Evolutionary conservation across 768 basidiomycete genomes (phyloP).

Genomic region (Tricholoma matsutake): DNA sequence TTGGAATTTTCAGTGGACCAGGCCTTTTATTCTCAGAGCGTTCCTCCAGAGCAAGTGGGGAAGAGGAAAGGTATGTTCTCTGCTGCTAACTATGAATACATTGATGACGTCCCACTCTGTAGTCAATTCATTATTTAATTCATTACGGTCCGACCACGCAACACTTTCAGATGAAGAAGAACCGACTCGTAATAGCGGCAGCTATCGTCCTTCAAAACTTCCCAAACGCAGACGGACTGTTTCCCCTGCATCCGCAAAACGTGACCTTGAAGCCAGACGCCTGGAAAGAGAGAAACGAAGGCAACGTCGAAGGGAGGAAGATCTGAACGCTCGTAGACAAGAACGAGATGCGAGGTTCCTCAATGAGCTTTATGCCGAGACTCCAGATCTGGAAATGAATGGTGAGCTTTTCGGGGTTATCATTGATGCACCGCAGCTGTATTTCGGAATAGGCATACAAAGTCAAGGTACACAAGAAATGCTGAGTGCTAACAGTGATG

Average conservation of each 20-base stretch:
- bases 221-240: constrained; percentile 51
- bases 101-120: neutral
- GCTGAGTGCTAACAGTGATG: constrained; percentile 12
- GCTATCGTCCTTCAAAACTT: constrained; percentile 28
- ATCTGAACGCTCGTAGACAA: constrained; percentile 36
- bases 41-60: constrained; percentile 22
- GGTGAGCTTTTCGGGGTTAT: constrained; percentile 8
- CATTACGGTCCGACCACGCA: constrained; percentile 29
- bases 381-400: constrained; percentile 25
- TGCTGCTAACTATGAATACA: neutral
- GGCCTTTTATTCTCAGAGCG: constrained; percentile 15
- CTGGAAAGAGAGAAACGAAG: constrained; percentile 41
- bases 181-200: constrained; percentile 26
- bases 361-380: constrained; percentile 38
- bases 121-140: constrained; percentile 35
- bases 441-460: constrained; percentile 1
- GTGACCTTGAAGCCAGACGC: constrained; percentile 35
- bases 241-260: constrained; percentile 40
- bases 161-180: constrained; percentile 33
- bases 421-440: neutral
- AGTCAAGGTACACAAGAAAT: constrained; percentile 12
- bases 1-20: constrained; percentile 19
- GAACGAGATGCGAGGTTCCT: constrained; percentile 37
- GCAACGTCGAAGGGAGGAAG: constrained; percentile 35
- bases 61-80: constrained; percentile 49